A percentile compares a stretch with the other conserved stretches of the same genome.
phyloP scores from a whole-genome alignment of 345 rosid genomes.

The Arabidopsis suecica region DNA sequence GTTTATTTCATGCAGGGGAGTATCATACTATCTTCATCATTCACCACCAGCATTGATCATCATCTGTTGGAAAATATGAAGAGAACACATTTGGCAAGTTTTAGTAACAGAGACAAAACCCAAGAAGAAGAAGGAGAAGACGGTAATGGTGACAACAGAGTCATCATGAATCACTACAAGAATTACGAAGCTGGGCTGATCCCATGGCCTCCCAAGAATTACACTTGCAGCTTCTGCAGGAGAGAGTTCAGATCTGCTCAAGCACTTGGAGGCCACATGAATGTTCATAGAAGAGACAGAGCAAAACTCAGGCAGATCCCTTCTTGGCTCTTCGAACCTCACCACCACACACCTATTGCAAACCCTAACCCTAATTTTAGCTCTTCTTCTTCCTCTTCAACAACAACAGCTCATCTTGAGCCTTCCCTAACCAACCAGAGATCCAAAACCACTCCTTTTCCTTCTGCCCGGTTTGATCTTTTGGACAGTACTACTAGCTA shows the following conservation, averaged over 20 bases:
- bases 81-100: slow-evolving; percentile 43
- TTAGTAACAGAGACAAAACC: slow-evolving; percentile 21
- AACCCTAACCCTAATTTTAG: slow-evolving; percentile 47
- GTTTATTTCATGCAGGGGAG: slow-evolving; percentile 21
- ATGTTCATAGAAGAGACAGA: slow-evolving; percentile 75
- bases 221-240: slow-evolving; percentile 62
- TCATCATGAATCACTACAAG: slow-evolving; percentile 40
- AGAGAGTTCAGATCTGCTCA: slow-evolving; percentile 69
- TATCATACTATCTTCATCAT: not conserved
- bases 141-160: slow-evolving; percentile 22
- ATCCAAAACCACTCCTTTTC: slow-evolving; percentile 34
- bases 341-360: slow-evolving; percentile 39
- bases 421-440: slow-evolving; percentile 27
- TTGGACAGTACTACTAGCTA: slow-evolving; percentile 18
- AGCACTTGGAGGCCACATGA: slow-evolving; percentile 85
- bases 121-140: slow-evolving; percentile 22
- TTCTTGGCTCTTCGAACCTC: slow-evolving; percentile 54
- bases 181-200: slow-evolving; percentile 44
- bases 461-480: slow-evolving; percentile 28
- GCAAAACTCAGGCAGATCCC: slow-evolving; percentile 60
- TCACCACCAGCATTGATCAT: slow-evolving; percentile 8
- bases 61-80: slow-evolving; percentile 33
- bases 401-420: slow-evolving; percentile 35
- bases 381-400: slow-evolving; percentile 41
- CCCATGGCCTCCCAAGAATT: slow-evolving; percentile 63